phyloP scores from a whole-genome alignment of 2,329 filamentous ascomycete species.

The Fusarium devonianum region DNA sequence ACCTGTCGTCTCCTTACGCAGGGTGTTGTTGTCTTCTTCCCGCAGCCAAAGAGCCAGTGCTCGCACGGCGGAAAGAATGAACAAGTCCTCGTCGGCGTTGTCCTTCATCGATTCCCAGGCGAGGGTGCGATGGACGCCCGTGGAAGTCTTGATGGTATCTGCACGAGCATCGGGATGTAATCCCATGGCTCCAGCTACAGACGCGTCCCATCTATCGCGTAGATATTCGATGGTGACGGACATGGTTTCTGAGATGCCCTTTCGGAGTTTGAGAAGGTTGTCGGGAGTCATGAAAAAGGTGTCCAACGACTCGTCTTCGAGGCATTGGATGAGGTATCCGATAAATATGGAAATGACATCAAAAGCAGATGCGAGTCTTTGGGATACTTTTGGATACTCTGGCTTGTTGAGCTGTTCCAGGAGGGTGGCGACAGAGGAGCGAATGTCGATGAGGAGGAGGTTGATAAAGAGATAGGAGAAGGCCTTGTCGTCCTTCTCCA shows the following conservation, averaged over 20 bases:
- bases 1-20: constrained; percentile 64
- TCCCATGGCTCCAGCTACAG: constrained; percentile 67
- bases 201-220: constrained; percentile 73
- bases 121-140: constrained; percentile 57
- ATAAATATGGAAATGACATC: constrained; percentile 69
- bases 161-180: constrained; percentile 64
- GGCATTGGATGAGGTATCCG: constrained; percentile 61
- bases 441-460: constrained; percentile 71
- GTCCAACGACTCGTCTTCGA: constrained; percentile 56
- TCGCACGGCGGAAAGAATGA: constrained; percentile 65
- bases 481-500: constrained; percentile 55
- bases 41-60: constrained; percentile 71
- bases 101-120: constrained; percentile 65
- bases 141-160: constrained; percentile 52
- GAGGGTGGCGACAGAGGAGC: constrained; percentile 67
- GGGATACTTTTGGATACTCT: constrained; percentile 58
- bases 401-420: constrained; percentile 64
- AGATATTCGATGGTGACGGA: constrained; percentile 70
- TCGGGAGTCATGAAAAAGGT: constrained; percentile 61
- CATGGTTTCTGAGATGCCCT: constrained; percentile 68
- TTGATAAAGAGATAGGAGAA: constrained; percentile 70
- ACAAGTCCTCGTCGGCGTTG: constrained; percentile 59
- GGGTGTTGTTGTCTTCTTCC: constrained; percentile 68
- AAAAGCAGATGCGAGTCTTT: constrained; percentile 66
- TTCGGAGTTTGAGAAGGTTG: constrained; percentile 67